Conservation (phyloP, 1,139 yeast species). For the Suhomyces wounanorum region DNA sequence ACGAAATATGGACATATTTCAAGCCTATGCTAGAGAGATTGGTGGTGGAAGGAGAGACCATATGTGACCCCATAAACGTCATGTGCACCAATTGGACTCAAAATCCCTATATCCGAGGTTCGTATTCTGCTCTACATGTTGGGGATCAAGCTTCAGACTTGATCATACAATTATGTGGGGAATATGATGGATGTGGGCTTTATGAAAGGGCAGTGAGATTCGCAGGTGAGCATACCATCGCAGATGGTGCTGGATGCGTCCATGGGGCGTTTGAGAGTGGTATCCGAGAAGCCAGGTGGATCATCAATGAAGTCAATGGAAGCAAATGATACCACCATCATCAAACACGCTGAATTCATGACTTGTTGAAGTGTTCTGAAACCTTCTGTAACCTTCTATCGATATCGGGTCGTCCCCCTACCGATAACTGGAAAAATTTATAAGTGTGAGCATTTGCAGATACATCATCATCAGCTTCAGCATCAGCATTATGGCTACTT, state of each 20-base stretch:
- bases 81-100: conserved; percentile 68
- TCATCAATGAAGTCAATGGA: conserved; percentile 21
- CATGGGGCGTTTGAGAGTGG: conserved; percentile 82
- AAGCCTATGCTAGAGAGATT: conserved; percentile 38
- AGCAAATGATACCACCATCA: no score
- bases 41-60: conserved; percentile 16
- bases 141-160: conserved; percentile 70
- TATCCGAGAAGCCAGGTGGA: conserved; percentile 61
- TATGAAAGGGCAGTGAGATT: conserved; percentile 53
- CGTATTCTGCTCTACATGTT: conserved; percentile 68
- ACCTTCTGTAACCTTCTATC: background rate
- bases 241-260: conserved; percentile 82
- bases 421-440: background rate
- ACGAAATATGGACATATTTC: conserved; percentile 43
- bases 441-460: background rate
- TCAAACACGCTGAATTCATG: background rate
- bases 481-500: conserved; percentile 17
- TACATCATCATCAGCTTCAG: background rate
- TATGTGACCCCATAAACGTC: conserved; percentile 48
- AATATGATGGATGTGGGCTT: conserved; percentile 51
- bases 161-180: conserved; percentile 53
- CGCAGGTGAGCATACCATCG: conserved; percentile 83
- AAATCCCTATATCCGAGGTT: conserved; percentile 70
- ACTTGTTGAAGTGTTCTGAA: background rate
- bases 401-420: background rate